Percentiles rank a stretch among this genome's conserved stretches.
Conservation (phyloP, 495 filamentous ascomycete genomes). For the Patellaria atrata region DNA sequence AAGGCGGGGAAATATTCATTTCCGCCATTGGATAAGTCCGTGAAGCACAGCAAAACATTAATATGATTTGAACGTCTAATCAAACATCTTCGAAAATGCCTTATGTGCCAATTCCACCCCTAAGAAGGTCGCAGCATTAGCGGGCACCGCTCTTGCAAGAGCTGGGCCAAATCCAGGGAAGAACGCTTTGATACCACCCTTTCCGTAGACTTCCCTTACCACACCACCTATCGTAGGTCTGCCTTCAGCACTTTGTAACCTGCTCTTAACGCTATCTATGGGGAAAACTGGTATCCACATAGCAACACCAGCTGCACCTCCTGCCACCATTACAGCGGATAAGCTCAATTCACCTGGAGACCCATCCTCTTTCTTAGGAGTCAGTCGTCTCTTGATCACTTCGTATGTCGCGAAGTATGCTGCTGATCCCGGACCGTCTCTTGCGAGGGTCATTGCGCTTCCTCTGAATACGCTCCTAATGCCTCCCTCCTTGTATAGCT, state of each 20-base stretch:
- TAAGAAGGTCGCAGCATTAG: constrained; percentile 65
- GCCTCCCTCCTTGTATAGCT: constrained; percentile 86
- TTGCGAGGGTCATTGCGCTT: constrained; percentile 74
- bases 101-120: constrained; percentile 30
- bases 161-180: constrained; percentile 95
- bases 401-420: constrained; percentile 98
- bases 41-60: no score
- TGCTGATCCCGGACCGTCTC: constrained; percentile 83
- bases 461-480: constrained; percentile 84
- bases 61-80: no score
- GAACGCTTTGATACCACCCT: constrained; percentile 80
- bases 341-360: constrained; percentile 60
- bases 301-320: constrained; percentile 80
- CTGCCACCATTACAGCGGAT: constrained; percentile 69
- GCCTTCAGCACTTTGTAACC: constrained; percentile 83
- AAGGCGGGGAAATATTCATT: no score
- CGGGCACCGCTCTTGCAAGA: constrained; percentile 81
- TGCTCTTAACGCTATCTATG: constrained; percentile 88
- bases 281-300: constrained; percentile 99
- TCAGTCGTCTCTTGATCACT: constrained; percentile 74
- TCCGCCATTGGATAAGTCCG: no score
- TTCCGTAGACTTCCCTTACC: constrained; percentile 59
- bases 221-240: constrained; percentile 71
- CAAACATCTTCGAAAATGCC: constrained; percentile 28
- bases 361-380: constrained; percentile 72